Percentiles rank a stretch among this genome's conserved stretches.
Evolutionary conservation across 148 eudicot species (phyloP).

Genomic region (Pharnaceum exiguum): DNA sequence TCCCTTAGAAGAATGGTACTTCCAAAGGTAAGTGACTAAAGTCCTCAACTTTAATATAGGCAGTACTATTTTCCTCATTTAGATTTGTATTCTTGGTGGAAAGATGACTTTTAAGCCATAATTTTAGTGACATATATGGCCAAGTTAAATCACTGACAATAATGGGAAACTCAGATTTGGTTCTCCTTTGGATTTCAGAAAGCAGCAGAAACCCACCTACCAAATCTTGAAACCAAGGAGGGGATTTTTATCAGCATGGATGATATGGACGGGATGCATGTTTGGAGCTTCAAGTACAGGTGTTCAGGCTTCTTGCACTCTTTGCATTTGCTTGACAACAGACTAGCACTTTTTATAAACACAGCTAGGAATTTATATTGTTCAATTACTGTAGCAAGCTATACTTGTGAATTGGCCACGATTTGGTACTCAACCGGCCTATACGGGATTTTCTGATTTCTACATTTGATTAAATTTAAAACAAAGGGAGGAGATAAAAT

Average conservation of each 20-base stretch:
- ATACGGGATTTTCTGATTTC: no score
- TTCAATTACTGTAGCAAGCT: no score
- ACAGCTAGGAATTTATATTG: no score
- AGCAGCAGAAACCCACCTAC: constrained; percentile 74
- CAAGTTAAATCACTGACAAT: background rate
- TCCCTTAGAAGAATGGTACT: constrained; percentile 67
- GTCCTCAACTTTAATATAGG: background rate
- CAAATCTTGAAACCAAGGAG: constrained; percentile 56
- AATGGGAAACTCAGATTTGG: background rate
- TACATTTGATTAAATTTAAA: no score
- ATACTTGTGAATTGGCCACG: no score
- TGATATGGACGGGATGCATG: constrained; percentile 70
- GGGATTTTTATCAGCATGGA: constrained; percentile 61
- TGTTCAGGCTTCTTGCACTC: constrained; percentile 2
- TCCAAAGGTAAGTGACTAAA: constrained; percentile 78
- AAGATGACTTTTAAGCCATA: background rate
- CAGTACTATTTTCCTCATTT: no score
- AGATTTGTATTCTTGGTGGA: background rate
- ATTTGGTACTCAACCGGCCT: no score
- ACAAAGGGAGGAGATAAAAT: no score
- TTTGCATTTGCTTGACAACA: background rate
- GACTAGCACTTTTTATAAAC: no score
- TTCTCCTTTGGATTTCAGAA: constrained; percentile 32
- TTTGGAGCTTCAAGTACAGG: constrained; percentile 92
- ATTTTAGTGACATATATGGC: background rate